Conservation (phyloP, 805 yeast species). For the Ogataea trehalophila region DNA sequence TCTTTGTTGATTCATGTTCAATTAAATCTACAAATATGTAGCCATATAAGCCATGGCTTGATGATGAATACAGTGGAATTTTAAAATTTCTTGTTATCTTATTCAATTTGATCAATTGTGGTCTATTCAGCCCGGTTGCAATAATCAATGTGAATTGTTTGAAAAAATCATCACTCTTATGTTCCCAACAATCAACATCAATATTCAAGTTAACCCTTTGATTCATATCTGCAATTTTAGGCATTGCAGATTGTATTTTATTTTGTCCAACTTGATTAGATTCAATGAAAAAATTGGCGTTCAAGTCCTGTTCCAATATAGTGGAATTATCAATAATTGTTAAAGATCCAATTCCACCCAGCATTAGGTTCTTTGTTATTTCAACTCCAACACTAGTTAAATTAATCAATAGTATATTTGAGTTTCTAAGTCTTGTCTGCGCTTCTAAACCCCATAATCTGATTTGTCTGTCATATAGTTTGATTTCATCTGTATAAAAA, state of each 20-base stretch:
- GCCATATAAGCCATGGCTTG: slow-evolving; percentile 77
- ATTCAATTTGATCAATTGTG: slow-evolving; percentile 46
- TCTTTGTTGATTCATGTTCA: slow-evolving; percentile 50
- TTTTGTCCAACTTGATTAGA: slow-evolving; percentile 49
- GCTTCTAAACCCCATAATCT: slow-evolving; percentile 96
- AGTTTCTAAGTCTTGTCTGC: slow-evolving; percentile 68
- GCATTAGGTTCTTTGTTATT: slow-evolving; percentile 73
- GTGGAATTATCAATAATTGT: slow-evolving; percentile 58
- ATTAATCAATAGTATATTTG: slow-evolving; percentile 66
- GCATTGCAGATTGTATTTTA: slow-evolving; percentile 50
- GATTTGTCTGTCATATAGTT: slow-evolving; percentile 90
- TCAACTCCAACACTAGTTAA: slow-evolving; percentile 79
- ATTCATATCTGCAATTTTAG: slow-evolving; percentile 67
- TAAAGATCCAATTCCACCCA: slow-evolving; percentile 82
- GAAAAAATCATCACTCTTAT: slow-evolving; percentile 35
- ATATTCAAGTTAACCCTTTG: slow-evolving; percentile 62
- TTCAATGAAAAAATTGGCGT: slow-evolving; percentile 69
- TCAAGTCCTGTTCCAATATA: slow-evolving; percentile 58
- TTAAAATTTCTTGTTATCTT: slow-evolving; percentile 46
- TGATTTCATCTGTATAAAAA: slow-evolving; percentile 62
- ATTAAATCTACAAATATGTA: slow-evolving; percentile 77
- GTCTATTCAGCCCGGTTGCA: slow-evolving; percentile 56
- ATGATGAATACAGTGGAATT: slow-evolving; percentile 65
- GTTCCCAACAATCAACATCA: slow-evolving; percentile 31
- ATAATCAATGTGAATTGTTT: slow-evolving; percentile 63